Evolutionary conservation across 2,329 filamentous ascomycete species (phyloP), one percentile per base, ranked within the genome.

Genomic region (Stemphylium vesicarium): DNA sequence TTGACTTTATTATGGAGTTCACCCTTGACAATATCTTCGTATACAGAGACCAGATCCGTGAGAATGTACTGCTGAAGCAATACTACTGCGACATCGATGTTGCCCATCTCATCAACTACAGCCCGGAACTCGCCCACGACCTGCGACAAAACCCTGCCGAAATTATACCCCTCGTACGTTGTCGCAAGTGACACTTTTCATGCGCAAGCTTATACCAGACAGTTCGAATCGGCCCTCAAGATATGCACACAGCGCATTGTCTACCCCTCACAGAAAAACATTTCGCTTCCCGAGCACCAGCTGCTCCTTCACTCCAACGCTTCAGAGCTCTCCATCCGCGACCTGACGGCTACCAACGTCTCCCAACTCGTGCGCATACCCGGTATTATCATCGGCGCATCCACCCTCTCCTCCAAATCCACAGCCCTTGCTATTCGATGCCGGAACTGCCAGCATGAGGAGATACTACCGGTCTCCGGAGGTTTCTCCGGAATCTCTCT

Each of bases 11-110:
- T 62, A 86, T 98, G 53, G 91, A 94, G 65, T 99, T 97, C 74
- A 88, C 94, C 71, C 85, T 98, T 37, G 94, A 97, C 77, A 96
- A 96, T 77, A 85, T 88, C 70, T 98, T 96, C 78, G 88, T 97
- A 70, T 99, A 98, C 84, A 96, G 95, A 84, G 94, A 98, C 70
- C 95, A 98, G 78, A 85, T 99, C 55, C 87, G 91, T 68, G 92
- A 98, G 73, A 99, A 99, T 79, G 92, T 95, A 7, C 84, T 98
- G 1, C 83, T 96, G 37, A 95, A 96, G 75, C 92, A 93, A 68
- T 98, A 92, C 79, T 97, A 89, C 77, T 97, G 95, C 80, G 94
- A 99, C 75, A 86, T 99, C 73, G 93, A 99, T 75, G 91, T 99
- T 66, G 91, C 90, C 59, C 94, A 99, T 75, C 81, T 99, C 55